phyloP scores from a whole-genome alignment of 2,329 filamentous ascomycete genomes.

The Hansfordia pulvinata region DNA sequence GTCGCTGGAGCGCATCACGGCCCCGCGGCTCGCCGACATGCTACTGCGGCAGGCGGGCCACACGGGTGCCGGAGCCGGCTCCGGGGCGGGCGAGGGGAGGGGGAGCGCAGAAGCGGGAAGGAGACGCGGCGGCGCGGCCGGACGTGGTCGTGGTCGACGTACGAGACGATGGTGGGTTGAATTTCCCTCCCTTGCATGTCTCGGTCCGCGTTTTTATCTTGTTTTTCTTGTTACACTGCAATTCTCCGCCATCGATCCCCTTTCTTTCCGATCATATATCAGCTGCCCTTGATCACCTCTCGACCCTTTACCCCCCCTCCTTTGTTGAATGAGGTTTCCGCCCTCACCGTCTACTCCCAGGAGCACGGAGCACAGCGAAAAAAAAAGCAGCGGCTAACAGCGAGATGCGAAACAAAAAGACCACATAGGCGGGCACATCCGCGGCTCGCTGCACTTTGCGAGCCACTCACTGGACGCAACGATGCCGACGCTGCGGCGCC shows the following conservation, averaged over 20 bases:
- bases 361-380: too few relatives aligned
- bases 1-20: constrained; percentile 52
- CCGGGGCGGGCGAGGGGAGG: constrained; percentile 15
- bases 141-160: constrained; percentile 74
- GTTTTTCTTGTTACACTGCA: background rate
- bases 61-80: too few relatives aligned
- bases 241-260: background rate
- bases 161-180: constrained; percentile 56
- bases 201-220: too few relatives aligned
- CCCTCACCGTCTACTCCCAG: too few relatives aligned
- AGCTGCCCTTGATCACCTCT: too few relatives aligned
- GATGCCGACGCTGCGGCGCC: constrained; percentile 71
- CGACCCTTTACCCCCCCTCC: background rate
- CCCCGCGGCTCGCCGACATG: constrained; percentile 51
- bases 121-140: constrained; percentile 12
- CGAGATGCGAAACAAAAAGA: too few relatives aligned
- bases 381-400: too few relatives aligned
- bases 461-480: constrained; percentile 58
- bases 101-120: constrained; percentile 2
- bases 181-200: constrained; percentile 1
- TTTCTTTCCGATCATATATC: too few relatives aligned
- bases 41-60: constrained; percentile 21
- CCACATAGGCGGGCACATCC: constrained; percentile 83
- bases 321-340: background rate
- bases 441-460: constrained; percentile 62